Conservation (phyloP, 345 rosid genomes). For the Carallia brachiata region DNA sequence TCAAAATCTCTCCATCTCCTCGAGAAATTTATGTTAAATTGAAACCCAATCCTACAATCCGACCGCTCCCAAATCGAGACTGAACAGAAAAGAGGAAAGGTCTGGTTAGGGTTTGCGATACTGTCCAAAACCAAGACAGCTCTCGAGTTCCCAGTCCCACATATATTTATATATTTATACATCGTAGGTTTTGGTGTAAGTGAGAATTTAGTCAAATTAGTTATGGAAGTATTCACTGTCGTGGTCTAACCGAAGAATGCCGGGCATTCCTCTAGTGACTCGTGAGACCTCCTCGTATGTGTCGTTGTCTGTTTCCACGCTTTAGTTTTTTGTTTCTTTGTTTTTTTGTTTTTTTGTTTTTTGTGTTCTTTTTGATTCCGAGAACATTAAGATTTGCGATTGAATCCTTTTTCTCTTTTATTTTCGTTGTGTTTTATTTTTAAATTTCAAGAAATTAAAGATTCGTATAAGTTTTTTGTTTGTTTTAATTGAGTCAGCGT, state of each 20-base stretch:
- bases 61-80: too few species aligned
- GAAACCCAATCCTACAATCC: not conserved
- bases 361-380: not conserved
- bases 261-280: constrained; percentile 81
- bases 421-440: too few species aligned
- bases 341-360: constrained; percentile 25
- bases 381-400: too few species aligned
- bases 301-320: not conserved
- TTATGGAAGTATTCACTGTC: constrained; percentile 35
- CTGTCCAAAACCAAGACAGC: not conserved
- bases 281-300: constrained; percentile 71
- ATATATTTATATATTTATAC: too few species aligned
- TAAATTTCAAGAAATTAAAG: too few species aligned
- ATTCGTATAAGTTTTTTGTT: too few species aligned
- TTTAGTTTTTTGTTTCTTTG: not conserved
- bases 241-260: constrained; percentile 57
- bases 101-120: constrained; percentile 3
- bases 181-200: constrained; percentile 3
- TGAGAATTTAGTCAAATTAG: constrained; percentile 11
- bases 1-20: not conserved
- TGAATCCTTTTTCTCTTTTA: too few species aligned
- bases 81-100: too few species aligned
- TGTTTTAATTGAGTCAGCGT: too few species aligned
- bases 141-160: not conserved
- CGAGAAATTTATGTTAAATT: not conserved